Percentiles rank a stretch among this genome's conserved stretches.
These are phyloP conservation scores for Saccharomycopsis schoenii DNA, from an alignment of 805 yeast species.

Conservation along the genomic window DNA sequence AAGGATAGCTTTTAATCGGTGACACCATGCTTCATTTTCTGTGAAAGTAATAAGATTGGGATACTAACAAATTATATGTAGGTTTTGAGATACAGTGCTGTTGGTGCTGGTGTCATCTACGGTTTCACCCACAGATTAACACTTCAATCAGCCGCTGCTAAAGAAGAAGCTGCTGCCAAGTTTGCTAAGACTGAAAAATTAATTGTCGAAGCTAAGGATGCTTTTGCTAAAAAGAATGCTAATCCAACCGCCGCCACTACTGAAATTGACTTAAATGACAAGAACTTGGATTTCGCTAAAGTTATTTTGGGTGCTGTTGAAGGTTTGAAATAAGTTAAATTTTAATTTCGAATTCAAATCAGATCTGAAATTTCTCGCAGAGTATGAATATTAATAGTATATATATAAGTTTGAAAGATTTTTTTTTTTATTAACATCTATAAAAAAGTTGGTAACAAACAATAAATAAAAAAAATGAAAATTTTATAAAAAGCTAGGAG, in stretches of 20 bases:
- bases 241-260: conserved; percentile 34
- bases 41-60: too few species aligned
- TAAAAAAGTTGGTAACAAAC: neutral
- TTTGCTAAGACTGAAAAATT: conserved; percentile 61
- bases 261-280: conserved; percentile 72
- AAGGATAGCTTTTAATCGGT: too few species aligned
- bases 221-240: conserved; percentile 56
- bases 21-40: too few species aligned
- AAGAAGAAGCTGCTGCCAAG: conserved; percentile 46
- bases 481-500: neutral
- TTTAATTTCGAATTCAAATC: neutral
- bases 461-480: neutral
- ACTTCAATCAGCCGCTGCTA: conserved; percentile 50
- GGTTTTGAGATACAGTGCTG: conserved; percentile 89
- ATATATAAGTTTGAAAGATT: neutral
- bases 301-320: conserved; percentile 59
- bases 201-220: conserved; percentile 81
- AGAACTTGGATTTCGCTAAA: conserved; percentile 75
- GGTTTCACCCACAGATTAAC: conserved; percentile 79
- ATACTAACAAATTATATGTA: conserved; percentile 21
- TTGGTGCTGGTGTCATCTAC: conserved; percentile 79
- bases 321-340: conserved; percentile 30
- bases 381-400: too few species aligned
- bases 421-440: neutral
- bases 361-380: too few species aligned